Evolutionary conservation across 169 alveolate genomes (phyloP).

Genomic region (Theileria equi): DNA sequence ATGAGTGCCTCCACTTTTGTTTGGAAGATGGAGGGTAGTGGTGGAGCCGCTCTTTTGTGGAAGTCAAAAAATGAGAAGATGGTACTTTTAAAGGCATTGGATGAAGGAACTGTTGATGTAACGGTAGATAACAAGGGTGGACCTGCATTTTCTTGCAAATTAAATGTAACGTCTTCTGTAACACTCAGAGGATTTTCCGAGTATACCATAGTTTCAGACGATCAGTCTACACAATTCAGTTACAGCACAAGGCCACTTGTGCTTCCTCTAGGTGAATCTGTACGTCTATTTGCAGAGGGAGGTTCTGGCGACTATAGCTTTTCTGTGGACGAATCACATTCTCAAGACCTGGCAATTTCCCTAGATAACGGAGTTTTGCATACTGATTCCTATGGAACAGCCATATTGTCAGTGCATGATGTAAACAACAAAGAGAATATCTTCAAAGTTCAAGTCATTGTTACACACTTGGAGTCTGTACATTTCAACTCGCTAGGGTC

Average conservation of each 20-base stretch:
- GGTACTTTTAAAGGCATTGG: conserved; percentile 1
- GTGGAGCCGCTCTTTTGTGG: neutral
- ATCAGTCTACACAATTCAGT: neutral
- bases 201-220: neutral
- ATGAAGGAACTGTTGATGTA: conserved; percentile 19
- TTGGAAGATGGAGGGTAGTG: conserved; percentile 5
- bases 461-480: no score
- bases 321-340: conserved; percentile 23
- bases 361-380: conserved; percentile 31
- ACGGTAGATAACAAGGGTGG: no score
- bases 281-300: conserved; percentile 29
- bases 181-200: conserved; percentile 20
- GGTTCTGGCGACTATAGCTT: conserved; percentile 46
- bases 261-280: conserved; percentile 21
- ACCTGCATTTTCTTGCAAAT: no score
- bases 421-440: conserved; percentile 16
- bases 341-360: no score
- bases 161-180: conserved; percentile 36
- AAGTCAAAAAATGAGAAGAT: conserved; percentile 22
- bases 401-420: conserved; percentile 28
- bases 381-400: conserved; percentile 16
- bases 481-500: no score
- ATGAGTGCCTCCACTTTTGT: neutral
- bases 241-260: conserved; percentile 24
- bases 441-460: conserved; percentile 33